These are phyloP conservation scores for Coemansia sp. DNA, from an alignment of 192 early-diverging fungal species.

Conservation along the genomic window DNA sequence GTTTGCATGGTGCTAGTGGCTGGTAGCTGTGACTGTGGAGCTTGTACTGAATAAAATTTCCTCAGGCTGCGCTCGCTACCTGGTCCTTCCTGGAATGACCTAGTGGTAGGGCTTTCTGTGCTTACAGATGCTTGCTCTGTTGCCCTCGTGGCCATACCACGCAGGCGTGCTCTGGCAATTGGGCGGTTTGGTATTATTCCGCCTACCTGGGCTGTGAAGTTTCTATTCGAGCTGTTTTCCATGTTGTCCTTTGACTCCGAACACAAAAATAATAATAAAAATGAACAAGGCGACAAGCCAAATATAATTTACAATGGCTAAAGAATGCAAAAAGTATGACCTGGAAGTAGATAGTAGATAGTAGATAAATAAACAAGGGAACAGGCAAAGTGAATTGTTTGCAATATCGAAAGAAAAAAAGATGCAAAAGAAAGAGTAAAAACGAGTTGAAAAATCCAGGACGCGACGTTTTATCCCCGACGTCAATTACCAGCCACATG, in stretches of 20 bases:
- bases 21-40: constrained; percentile 6
- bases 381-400: too few species aligned
- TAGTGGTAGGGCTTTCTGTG: background rate
- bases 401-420: background rate
- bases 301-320: background rate
- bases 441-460: background rate
- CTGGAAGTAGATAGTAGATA: background rate
- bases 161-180: background rate
- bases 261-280: background rate
- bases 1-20: background rate
- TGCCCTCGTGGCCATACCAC: background rate
- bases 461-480: too few species aligned
- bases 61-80: constrained; percentile 14
- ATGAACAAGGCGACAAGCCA: background rate
- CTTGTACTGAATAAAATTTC: constrained; percentile 22
- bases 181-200: background rate
- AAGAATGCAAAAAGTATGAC: background rate
- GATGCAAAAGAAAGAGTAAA: background rate
- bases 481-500: too few species aligned
- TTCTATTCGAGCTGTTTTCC: background rate
- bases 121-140: background rate
- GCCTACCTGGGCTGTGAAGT: background rate
- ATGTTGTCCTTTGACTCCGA: background rate
- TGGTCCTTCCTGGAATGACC: background rate
- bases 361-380: background rate